These are phyloP conservation scores for Rubia balearica DNA, from an alignment of 305 asterid genomes.

Conservation along the genomic window DNA sequence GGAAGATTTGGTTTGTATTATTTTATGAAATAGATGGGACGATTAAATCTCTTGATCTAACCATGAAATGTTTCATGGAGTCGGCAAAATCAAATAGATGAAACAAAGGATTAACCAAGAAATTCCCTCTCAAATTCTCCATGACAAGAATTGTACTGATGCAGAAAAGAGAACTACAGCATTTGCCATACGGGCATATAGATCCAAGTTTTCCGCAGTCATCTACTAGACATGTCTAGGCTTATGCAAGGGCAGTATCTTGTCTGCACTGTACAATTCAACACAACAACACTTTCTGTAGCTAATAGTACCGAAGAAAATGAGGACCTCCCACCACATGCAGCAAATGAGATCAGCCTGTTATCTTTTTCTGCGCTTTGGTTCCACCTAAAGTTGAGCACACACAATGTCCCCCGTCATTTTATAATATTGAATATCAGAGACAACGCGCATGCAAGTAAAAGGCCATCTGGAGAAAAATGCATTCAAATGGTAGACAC, in stretches of 20 bases:
- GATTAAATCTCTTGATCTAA: not conserved
- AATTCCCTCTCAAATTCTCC: not conserved
- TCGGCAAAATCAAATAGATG: not conserved
- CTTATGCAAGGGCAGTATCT: slow-evolving; percentile 25
- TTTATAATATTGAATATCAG: not conserved
- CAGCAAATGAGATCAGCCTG: slow-evolving; percentile 20
- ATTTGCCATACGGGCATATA: slow-evolving; percentile 4
- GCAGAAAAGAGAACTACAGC: slow-evolving; percentile 10
- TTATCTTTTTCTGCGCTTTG: slow-evolving; percentile 80
- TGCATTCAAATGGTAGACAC: not conserved
- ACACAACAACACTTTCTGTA: slow-evolving; percentile 33
- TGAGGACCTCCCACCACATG: slow-evolving; percentile 25
- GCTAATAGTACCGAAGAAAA: slow-evolving; percentile 29
- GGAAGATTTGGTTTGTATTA: too few species aligned
- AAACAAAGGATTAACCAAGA: not conserved
- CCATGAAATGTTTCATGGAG: slow-evolving; percentile 1
- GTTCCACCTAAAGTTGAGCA: slow-evolving; percentile 44
- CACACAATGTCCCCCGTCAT: slow-evolving; percentile 5
- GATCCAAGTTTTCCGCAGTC: not conserved
- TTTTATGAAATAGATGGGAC: too few species aligned
- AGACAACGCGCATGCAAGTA: not conserved
- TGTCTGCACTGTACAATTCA: slow-evolving; percentile 57
- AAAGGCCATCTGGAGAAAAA: not conserved
- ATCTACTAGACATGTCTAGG: slow-evolving; percentile 9
- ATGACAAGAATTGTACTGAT: not conserved